Percentiles rank a stretch among this genome's conserved stretches.
These are phyloP conservation scores for Ophiostoma tasmaniense DNA, from an alignment of 2,329 filamentous ascomycete species.

Conservation along the genomic window DNA sequence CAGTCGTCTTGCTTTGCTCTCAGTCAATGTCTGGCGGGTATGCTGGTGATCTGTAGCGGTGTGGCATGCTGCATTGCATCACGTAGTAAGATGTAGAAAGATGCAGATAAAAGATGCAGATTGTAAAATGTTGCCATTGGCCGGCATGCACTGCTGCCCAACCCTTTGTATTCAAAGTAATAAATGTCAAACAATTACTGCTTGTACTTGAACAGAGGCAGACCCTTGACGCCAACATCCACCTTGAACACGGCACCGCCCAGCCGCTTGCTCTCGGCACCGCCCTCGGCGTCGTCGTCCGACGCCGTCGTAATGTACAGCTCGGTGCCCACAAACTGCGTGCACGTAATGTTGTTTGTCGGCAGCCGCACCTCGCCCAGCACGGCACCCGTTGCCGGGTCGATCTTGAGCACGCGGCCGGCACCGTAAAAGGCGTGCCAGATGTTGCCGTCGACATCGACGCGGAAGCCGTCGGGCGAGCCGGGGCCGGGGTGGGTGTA, in stretches of 20 bases:
- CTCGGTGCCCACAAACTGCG: slow-evolving; percentile 65
- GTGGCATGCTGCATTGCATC: background rate
- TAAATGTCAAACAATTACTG: background rate
- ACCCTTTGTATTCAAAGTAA: background rate
- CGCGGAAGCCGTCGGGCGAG: slow-evolving; percentile 74
- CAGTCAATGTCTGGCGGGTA: background rate
- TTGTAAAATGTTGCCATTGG: background rate
- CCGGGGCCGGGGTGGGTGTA: slow-evolving; percentile 59
- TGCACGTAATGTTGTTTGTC: slow-evolving; percentile 72
- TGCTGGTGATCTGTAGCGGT: slow-evolving; percentile 2
- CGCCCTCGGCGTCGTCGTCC: slow-evolving; percentile 55
- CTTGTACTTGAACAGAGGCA: slow-evolving; percentile 57
- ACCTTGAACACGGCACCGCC: slow-evolving; percentile 68
- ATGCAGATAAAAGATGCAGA: too few species aligned
- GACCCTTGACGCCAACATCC: slow-evolving; percentile 63
- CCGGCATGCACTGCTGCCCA: background rate
- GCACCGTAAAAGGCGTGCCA: slow-evolving; percentile 86
- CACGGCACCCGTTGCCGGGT: slow-evolving; percentile 53
- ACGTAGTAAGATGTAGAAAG: too few species aligned
- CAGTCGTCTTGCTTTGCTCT: background rate
- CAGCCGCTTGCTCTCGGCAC: slow-evolving; percentile 53
- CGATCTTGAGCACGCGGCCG: slow-evolving; percentile 65
- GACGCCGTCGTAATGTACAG: slow-evolving; percentile 72
- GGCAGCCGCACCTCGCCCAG: slow-evolving; percentile 68
- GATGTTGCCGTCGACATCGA: slow-evolving; percentile 76